Percentiles rank a stretch among this genome's conserved stretches.
Conservation (phyloP, 2,329 filamentous ascomycete genomes). For the Diplodia seriata region DNA sequence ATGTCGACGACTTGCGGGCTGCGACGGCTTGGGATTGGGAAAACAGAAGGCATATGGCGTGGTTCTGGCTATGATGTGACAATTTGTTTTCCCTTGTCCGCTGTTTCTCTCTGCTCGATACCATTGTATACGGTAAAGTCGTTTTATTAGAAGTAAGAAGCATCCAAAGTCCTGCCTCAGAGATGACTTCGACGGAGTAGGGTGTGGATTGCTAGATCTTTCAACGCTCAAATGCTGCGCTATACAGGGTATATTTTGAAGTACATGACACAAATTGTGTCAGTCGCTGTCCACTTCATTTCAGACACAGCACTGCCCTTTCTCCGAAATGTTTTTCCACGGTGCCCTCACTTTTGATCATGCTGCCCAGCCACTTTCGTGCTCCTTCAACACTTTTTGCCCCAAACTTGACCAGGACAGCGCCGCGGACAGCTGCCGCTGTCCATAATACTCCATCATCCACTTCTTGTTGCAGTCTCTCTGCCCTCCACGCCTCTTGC, state of each 20-base stretch:
- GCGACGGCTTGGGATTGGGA: constrained; percentile 59
- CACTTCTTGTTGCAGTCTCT: constrained; percentile 65
- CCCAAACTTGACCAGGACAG: constrained; percentile 90
- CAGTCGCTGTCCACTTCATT: neutral
- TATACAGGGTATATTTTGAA: constrained; percentile 1
- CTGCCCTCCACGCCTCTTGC: constrained; percentile 56
- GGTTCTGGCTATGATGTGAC: constrained; percentile 34
- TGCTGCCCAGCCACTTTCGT: constrained; percentile 76
- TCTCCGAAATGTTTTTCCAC: constrained; percentile 77
- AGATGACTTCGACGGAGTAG: neutral
- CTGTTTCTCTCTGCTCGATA: neutral
- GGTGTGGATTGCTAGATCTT: neutral
- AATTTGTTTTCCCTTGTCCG: neutral
- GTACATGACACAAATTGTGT: neutral
- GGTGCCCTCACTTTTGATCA: constrained; percentile 77
- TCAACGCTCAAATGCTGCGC: neutral
- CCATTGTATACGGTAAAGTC: too few species aligned
- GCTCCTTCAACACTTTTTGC: constrained; percentile 82
- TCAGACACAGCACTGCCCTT: constrained; percentile 73
- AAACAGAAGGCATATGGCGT: constrained; percentile 39
- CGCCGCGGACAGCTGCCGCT: constrained; percentile 59
- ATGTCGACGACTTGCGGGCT: constrained; percentile 63
- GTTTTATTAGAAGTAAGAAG: neutral
- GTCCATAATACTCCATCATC: constrained; percentile 47
- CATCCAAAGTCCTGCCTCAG: neutral